These are phyloP conservation scores for Mortierella sp. DNA, from an alignment of 371 early-diverging fungal species.

Conservation along the genomic window DNA sequence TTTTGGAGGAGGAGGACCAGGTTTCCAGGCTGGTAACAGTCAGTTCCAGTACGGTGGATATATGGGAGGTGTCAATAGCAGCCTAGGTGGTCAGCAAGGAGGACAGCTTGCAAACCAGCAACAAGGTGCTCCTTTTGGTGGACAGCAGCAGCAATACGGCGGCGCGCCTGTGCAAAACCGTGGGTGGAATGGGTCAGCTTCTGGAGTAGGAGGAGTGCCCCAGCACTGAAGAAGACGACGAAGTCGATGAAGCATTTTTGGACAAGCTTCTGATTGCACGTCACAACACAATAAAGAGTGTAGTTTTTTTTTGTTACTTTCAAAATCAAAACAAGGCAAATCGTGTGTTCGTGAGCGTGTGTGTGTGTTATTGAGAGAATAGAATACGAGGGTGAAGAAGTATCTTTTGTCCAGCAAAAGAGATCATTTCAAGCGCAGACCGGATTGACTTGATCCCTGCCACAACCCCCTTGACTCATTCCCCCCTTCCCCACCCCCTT, in stretches of 20 bases:
- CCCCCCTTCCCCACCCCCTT: neutral
- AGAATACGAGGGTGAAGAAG: neutral
- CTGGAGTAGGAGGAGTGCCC: conserved; percentile 19
- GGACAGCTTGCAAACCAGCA: conserved; percentile 10
- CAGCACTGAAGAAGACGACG: conserved; percentile 7
- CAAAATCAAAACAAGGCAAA: neutral
- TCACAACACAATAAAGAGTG: too few species aligned
- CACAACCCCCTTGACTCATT: neutral
- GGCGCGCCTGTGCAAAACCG: conserved; percentile 4
- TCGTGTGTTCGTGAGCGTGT: neutral
- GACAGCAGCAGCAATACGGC: conserved; percentile 26
- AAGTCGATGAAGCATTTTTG: neutral
- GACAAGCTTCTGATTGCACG: neutral
- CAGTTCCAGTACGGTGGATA: conserved; percentile 42
- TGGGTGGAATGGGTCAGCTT: conserved; percentile 21
- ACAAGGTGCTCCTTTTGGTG: conserved; percentile 16
- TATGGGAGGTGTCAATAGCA: neutral
- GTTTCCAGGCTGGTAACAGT: conserved; percentile 26
- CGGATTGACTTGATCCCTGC: conserved; percentile 7
- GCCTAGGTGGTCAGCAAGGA: conserved; percentile 9
- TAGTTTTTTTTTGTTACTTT: too few species aligned
- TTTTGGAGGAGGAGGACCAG: conserved; percentile 13
- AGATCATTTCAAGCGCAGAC: neutral
- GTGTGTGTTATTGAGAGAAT: neutral
- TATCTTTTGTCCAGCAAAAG: neutral